Percentiles rank a stretch among this genome's conserved stretches.
These are phyloP conservation scores for Apiotrichum brassicae DNA, from an alignment of 1,284 basidiomycete genomes.

Conservation along the genomic window DNA sequence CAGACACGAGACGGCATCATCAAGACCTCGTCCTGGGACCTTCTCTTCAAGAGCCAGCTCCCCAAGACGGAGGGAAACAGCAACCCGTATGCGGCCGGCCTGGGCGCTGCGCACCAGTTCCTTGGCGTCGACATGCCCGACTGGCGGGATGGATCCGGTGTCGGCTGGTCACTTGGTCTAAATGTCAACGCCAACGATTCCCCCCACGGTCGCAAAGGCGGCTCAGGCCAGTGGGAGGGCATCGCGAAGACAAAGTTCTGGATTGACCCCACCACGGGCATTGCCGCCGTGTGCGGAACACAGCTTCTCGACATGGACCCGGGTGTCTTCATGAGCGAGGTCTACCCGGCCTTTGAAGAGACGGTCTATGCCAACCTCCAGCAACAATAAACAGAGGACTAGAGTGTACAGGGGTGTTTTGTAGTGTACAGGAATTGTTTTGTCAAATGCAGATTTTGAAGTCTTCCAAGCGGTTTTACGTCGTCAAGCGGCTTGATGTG, in stretches of 20 bases:
- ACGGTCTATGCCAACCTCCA: not conserved
- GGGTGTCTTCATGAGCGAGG: not conserved
- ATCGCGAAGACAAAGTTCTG: constrained; percentile 34
- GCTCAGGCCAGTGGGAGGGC: constrained; percentile 24
- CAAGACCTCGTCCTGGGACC: not conserved
- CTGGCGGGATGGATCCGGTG: not conserved
- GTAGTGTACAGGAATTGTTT: too few relatives aligned
- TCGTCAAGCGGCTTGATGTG: too few relatives aligned
- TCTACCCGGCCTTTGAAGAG: not conserved
- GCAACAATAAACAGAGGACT: not conserved
- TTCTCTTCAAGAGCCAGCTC: constrained; percentile 23
- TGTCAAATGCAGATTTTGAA: too few relatives aligned
- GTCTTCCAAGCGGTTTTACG: too few relatives aligned
- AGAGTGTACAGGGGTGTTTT: too few relatives aligned
- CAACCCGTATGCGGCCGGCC: not conserved
- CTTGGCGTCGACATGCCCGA: not conserved
- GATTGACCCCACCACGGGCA: constrained; percentile 32
- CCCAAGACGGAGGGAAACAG: not conserved
- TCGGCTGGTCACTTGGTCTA: constrained; percentile 19
- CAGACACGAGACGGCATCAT: constrained; percentile 8
- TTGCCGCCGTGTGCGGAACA: constrained; percentile 8
- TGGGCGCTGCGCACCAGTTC: constrained; percentile 14
- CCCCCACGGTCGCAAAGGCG: constrained; percentile 20
- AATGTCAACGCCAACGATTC: constrained; percentile 14
- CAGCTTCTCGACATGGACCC: not conserved